Conservation (phyloP, 2,329 filamentous ascomycete species). For the Cytospora piceicola region DNA sequence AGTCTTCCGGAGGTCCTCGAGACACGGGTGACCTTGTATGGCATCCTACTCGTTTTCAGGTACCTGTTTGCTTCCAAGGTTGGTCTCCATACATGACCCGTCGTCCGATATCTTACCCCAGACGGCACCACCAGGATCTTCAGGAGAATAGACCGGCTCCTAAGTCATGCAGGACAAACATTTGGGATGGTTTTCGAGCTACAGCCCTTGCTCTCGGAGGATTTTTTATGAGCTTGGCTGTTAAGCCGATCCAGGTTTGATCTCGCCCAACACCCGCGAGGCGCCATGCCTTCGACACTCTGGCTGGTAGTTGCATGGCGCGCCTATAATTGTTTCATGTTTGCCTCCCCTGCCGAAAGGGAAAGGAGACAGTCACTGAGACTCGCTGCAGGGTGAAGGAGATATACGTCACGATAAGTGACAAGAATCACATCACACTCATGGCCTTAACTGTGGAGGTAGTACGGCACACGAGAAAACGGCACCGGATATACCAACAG, state of each 20-base stretch:
- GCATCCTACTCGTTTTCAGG: slow-evolving; percentile 18
- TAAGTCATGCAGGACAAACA: slow-evolving; percentile 23
- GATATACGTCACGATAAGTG: slow-evolving; percentile 13
- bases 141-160: slow-evolving; percentile 26
- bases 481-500: not conserved
- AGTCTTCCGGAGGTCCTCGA: slow-evolving; percentile 11
- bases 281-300: slow-evolving; percentile 15
- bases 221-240: slow-evolving; percentile 1
- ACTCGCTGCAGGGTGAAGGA: slow-evolving; percentile 12
- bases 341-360: not conserved
- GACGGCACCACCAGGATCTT: slow-evolving; percentile 29
- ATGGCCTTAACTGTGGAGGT: not conserved
- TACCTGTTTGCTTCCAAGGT: slow-evolving; percentile 2
- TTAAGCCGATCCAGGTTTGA: slow-evolving; percentile 19
- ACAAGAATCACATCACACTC: not conserved
- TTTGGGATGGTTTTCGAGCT: slow-evolving; percentile 15
- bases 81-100: slow-evolving; percentile 15
- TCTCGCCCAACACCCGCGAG: slow-evolving; percentile 22
- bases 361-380: not conserved
- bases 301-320: slow-evolving; percentile 14
- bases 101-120: slow-evolving; percentile 28
- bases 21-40: slow-evolving; percentile 22
- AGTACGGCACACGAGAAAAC: not conserved
- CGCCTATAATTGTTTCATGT: slow-evolving; percentile 27
- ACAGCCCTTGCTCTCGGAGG: slow-evolving; percentile 11